Evolutionary conservation across 2,329 filamentous ascomycete genomes (phyloP).

Genomic region (Dichotomopilus funicola): DNA sequence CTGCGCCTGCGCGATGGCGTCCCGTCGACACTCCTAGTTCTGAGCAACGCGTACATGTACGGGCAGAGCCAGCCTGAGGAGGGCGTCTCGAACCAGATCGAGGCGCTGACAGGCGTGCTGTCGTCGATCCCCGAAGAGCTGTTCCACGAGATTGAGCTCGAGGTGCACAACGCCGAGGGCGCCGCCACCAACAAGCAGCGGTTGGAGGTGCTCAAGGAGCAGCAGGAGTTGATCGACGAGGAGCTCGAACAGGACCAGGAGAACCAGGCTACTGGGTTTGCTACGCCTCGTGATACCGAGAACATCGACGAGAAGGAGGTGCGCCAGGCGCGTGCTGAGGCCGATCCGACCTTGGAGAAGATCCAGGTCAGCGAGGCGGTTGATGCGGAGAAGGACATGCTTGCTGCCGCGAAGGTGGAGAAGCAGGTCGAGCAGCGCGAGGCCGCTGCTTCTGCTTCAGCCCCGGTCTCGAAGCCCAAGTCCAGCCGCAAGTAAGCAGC

Average conservation of each 20-base stretch:
- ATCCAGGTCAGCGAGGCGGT: conserved; percentile 48
- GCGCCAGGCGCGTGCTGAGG: conserved; percentile 46
- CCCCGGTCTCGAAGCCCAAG: neutral
- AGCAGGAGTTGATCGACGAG: conserved; percentile 95
- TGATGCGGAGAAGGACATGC: conserved; percentile 47
- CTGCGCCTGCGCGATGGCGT: conserved; percentile 88
- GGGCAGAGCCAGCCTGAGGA: conserved; percentile 62
- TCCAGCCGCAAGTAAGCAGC: conserved; percentile 11
- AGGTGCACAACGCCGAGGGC: conserved; percentile 93
- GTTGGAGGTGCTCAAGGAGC: conserved; percentile 95
- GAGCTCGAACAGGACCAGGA: conserved; percentile 88
- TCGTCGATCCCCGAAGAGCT: conserved; percentile 95
- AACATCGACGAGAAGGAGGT: conserved; percentile 95
- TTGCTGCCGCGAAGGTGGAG: conserved; percentile 34
- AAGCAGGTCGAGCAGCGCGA: conserved; percentile 26
- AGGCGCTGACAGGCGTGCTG: conserved; percentile 84
- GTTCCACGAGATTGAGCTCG: conserved; percentile 98
- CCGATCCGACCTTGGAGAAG: conserved; percentile 39
- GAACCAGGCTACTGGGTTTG: conserved; percentile 66
- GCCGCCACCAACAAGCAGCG: conserved; percentile 98
- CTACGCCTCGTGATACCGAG: conserved; percentile 75
- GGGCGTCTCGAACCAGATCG: conserved; percentile 83
- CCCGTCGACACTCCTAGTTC: conserved; percentile 89
- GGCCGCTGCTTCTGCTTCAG: neutral
- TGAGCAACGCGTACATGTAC: conserved; percentile 98